Evolutionary conservation across 805 yeast genomes (phyloP).

Genomic region (Myxozyma neotropica): DNA sequence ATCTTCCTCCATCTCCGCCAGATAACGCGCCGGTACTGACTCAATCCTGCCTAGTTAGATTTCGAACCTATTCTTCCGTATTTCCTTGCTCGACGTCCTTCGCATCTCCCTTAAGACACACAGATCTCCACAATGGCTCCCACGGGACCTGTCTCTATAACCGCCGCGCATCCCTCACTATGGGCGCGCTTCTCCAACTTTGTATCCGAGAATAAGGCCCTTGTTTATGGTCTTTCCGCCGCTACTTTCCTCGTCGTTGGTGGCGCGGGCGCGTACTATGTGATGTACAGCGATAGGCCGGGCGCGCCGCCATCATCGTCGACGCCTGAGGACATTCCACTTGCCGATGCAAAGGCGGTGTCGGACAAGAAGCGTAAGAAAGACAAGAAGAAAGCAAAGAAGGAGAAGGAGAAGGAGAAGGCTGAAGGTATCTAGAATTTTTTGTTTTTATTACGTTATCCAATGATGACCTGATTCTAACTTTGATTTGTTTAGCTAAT

Average conservation of each 20-base stretch:
- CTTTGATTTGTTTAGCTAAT: conserved; percentile 1
- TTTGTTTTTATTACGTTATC: neutral
- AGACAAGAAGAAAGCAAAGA: conserved; percentile 27
- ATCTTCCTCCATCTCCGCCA: too few relatives aligned
- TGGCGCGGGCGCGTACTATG: conserved; percentile 36
- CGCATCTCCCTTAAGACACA: too few relatives aligned
- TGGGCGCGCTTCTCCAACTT: conserved; percentile 30
- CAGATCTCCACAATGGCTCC: conserved; percentile 23
- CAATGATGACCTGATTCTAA: neutral
- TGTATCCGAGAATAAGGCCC: conserved; percentile 33
- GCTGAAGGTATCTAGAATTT: conserved; percentile 13
- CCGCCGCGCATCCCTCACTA: conserved; percentile 27
- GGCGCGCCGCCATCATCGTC: conserved; percentile 5
- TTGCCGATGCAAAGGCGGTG: conserved; percentile 11
- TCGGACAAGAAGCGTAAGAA: conserved; percentile 28
- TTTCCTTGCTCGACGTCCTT: too few relatives aligned
- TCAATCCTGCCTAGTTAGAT: too few relatives aligned
- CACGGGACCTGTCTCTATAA: conserved; percentile 9
- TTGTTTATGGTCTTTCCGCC: conserved; percentile 32
- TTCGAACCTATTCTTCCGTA: too few relatives aligned
- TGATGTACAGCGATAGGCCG: conserved; percentile 21
- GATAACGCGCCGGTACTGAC: too few relatives aligned
- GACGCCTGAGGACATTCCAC: neutral
- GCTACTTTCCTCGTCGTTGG: conserved; percentile 32
- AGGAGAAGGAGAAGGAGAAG: conserved; percentile 25